Evolutionary conservation across 495 filamentous ascomycete species (phyloP).

Genomic region (Cetradonia linearis): DNA sequence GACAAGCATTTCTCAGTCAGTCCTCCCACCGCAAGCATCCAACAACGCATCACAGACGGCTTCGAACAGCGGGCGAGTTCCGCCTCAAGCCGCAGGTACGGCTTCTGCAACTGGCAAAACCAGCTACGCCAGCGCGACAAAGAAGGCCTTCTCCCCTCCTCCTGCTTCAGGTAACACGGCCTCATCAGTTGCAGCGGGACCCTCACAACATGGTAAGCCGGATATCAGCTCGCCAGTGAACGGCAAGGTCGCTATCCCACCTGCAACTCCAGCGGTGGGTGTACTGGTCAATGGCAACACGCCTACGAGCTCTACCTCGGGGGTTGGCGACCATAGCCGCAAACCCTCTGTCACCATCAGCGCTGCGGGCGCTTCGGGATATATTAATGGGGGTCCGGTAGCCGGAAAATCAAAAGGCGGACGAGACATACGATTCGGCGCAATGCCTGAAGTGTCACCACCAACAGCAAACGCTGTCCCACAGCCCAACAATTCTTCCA

Average conservation of each 20-base stretch:
- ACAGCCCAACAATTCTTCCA: conserved; percentile 37
- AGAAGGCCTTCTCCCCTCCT: conserved; percentile 56
- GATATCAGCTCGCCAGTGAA: conserved; percentile 70
- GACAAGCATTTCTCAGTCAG: conserved; percentile 35
- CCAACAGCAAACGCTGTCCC: conserved; percentile 52
- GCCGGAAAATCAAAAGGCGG: conserved; percentile 47
- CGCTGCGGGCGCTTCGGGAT: conserved; percentile 61
- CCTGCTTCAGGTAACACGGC: conserved; percentile 62
- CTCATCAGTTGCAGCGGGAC: conserved; percentile 54
- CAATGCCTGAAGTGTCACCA: conserved; percentile 55
- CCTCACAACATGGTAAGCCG: conserved; percentile 70
- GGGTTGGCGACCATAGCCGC: conserved; percentile 56
- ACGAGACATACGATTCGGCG: conserved; percentile 66
- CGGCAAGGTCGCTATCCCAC: conserved; percentile 64
- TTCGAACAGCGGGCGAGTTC: conserved; percentile 51
- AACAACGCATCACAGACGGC: conserved; percentile 42
- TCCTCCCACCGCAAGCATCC: conserved; percentile 45
- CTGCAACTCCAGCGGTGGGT: conserved; percentile 49
- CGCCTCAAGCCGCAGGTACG: conserved; percentile 56
- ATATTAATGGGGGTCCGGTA: conserved; percentile 62
- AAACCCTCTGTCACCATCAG: conserved; percentile 85
- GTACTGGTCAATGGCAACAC: conserved; percentile 52
- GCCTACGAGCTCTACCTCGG: conserved; percentile 45
- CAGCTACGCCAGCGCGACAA: conserved; percentile 65
- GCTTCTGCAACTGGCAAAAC: conserved; percentile 34